Conservation (phyloP, 495 filamentous ascomycete genomes). For the Annulohypoxylon bovei region DNA sequence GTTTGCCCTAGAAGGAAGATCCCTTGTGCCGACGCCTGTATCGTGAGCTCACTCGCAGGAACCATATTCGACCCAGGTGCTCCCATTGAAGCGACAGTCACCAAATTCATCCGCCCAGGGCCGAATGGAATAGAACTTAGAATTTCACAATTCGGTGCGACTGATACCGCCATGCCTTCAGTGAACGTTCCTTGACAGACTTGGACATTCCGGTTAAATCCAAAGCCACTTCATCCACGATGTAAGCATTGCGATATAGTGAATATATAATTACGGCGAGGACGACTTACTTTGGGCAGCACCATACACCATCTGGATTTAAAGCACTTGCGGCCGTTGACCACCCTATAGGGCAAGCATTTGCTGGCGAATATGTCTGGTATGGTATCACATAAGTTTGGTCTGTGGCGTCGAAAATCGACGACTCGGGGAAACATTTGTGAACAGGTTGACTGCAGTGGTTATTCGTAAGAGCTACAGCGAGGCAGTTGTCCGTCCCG, state of each 20-base stretch:
- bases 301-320: constrained; percentile 12
- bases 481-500: neutral
- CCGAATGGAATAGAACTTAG: constrained; percentile 1
- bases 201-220: neutral
- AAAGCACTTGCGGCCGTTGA: neutral
- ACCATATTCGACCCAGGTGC: neutral
- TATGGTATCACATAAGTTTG: neutral
- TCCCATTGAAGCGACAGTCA: neutral
- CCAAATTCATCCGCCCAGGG: neutral
- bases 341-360: constrained; percentile 9
- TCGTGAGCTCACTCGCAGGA: neutral
- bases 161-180: neutral
- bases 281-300: constrained; percentile 11
- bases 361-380: constrained; percentile 13
- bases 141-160: neutral
- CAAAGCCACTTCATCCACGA: neutral
- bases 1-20: constrained; percentile 16
- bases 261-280: neutral
- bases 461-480: neutral
- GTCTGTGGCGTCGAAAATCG: neutral
- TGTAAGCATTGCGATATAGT: neutral
- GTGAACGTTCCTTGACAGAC: constrained; percentile 1
- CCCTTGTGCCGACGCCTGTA: neutral
- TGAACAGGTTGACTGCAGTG: neutral
- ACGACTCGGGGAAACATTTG: neutral